Evolutionary conservation across 148 eudicot species (phyloP).

Genomic region (Euryodendron excelsum): DNA sequence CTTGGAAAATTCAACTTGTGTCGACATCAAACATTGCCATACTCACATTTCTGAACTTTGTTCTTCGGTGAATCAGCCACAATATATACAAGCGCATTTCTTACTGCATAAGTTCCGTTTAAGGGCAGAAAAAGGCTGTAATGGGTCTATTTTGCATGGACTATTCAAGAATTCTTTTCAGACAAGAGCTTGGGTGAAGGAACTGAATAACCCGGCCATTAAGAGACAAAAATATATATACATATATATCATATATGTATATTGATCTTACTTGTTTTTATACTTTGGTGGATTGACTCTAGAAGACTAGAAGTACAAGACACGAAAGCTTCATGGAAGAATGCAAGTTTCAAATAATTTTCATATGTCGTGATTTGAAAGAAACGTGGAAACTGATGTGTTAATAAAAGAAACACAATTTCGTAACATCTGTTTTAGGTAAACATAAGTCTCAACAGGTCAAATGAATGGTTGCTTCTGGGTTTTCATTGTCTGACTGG

Average conservation of each 20-base stretch:
- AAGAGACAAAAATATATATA: too few relatives aligned
- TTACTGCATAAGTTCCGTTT: too few relatives aligned
- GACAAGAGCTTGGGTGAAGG: too few relatives aligned
- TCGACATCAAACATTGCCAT: too few relatives aligned
- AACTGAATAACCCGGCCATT: too few relatives aligned
- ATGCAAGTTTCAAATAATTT: background rate
- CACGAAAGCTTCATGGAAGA: conserved; percentile 7
- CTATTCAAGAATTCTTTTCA: too few relatives aligned
- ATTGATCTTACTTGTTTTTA: background rate
- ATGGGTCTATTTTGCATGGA: too few relatives aligned
- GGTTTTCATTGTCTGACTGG: background rate
- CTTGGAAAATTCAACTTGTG: too few relatives aligned
- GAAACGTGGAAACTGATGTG: background rate
- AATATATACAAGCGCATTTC: too few relatives aligned
- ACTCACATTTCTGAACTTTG: too few relatives aligned
- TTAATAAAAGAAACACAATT: background rate
- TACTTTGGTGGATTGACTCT: background rate
- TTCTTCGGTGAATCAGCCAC: too few relatives aligned
- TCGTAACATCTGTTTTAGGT: background rate
- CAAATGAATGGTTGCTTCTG: background rate
- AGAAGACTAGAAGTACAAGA: background rate
- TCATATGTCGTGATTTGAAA: background rate
- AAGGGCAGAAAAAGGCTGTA: too few relatives aligned
- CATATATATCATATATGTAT: background rate
- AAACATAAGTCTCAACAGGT: background rate